Conservation (phyloP, 495 filamentous ascomycete genomes). For the Apodospora peruviana region DNA sequence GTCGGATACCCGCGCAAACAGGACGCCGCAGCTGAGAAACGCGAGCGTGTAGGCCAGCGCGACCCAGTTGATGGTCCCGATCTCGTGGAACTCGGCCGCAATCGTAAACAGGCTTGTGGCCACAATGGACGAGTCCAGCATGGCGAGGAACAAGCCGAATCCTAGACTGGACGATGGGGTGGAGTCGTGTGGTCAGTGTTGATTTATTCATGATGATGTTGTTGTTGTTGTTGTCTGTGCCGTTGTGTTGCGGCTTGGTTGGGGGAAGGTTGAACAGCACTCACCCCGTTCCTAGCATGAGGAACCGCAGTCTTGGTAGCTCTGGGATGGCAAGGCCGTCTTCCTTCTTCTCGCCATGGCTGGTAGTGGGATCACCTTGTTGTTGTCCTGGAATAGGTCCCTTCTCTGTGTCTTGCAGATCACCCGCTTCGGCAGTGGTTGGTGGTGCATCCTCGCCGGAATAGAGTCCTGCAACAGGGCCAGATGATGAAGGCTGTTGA, state of each 20-base stretch:
- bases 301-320: neutral
- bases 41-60: conserved; percentile 39
- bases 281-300: conserved; percentile 1
- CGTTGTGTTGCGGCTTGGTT: neutral
- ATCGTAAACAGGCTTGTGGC: conserved; percentile 41
- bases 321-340: neutral
- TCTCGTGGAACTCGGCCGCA: conserved; percentile 30
- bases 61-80: conserved; percentile 39
- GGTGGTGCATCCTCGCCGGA: too few relatives aligned
- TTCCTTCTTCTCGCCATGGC: neutral
- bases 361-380: neutral
- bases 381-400: neutral
- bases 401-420: too few relatives aligned
- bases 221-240: neutral
- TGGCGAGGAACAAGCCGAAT: conserved; percentile 1
- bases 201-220: neutral
- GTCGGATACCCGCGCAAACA: conserved; percentile 48
- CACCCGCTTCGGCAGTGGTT: too few relatives aligned
- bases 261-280: neutral
- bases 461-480: too few relatives aligned
- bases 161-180: conserved; percentile 3
- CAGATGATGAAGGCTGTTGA: too few relatives aligned
- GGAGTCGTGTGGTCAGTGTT: too few relatives aligned
- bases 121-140: conserved; percentile 40
- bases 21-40: conserved; percentile 40